Conservation (phyloP, 1,284 basidiomycete genomes). For the Malassezia sp. region DNA sequence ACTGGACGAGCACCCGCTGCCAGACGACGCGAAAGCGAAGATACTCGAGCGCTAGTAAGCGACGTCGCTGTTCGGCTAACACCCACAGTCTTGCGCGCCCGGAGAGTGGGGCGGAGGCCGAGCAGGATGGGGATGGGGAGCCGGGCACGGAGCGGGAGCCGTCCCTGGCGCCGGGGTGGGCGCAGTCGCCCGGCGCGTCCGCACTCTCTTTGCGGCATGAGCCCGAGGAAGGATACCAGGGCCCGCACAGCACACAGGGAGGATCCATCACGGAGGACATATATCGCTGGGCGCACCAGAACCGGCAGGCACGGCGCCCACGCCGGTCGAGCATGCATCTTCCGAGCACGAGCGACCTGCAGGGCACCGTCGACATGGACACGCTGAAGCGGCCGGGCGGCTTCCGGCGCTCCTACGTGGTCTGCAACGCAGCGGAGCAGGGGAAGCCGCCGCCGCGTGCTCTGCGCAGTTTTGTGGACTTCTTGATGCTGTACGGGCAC, state of each 20-base stretch:
- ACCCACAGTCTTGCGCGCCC: constrained; percentile 1
- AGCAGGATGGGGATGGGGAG: neutral
- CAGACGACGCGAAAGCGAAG: constrained; percentile 12
- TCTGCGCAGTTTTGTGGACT: constrained; percentile 43
- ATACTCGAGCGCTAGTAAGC: constrained; percentile 7
- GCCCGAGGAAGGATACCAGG: constrained; percentile 32
- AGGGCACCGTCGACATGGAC: constrained; percentile 32
- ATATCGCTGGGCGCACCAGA: constrained; percentile 45
- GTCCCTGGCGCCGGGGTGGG: no score
- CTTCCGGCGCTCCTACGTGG: constrained; percentile 38
- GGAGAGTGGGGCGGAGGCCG: neutral
- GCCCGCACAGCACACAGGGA: constrained; percentile 39
- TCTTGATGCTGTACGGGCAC: constrained; percentile 42
- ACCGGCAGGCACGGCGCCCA: constrained; percentile 24
- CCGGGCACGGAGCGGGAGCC: no score
- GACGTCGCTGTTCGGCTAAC: no score
- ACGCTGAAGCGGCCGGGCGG: constrained; percentile 42
- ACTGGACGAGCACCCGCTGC: constrained; percentile 9
- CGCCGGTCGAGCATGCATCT: constrained; percentile 38
- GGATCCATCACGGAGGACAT: constrained; percentile 44
- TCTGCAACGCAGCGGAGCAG: constrained; percentile 32
- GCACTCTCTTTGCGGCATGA: no score
- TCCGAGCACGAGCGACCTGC: constrained; percentile 34
- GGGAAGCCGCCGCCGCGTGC: constrained; percentile 37
- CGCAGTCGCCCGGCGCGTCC: no score